Conservation (phyloP, 495 filamentous ascomycete species). For the Oidiodendron maius region DNA sequence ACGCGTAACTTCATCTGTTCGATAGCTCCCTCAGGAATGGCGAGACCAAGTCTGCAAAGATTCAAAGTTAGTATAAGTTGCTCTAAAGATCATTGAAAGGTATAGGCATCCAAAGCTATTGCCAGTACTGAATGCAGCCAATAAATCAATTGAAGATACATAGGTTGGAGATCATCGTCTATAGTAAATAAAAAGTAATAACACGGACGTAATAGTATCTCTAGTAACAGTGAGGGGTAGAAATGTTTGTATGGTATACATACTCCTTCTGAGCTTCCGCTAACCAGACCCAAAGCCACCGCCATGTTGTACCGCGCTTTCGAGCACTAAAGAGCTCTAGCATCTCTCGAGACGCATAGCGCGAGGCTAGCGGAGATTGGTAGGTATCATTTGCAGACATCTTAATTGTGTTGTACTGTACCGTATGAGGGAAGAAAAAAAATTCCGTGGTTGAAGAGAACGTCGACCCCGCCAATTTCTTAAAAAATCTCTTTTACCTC, state of each 20-base stretch:
- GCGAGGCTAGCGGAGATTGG: slow-evolving; percentile 66
- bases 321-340: slow-evolving; percentile 62
- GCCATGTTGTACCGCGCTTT: slow-evolving; percentile 68
- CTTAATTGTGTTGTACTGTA: no score
- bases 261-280: slow-evolving; percentile 72
- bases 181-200: not conserved
- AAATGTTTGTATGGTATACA: slow-evolving; percentile 2
- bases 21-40: slow-evolving; percentile 66
- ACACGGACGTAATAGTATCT: not conserved
- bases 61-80: slow-evolving; percentile 5
- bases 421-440: no score
- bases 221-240: slow-evolving; percentile 1
- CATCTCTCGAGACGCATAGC: slow-evolving; percentile 54
- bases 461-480: no score
- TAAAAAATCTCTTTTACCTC: no score
- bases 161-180: slow-evolving; percentile 2
- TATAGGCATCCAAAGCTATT: slow-evolving; percentile 1
- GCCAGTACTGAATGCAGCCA: not conserved
- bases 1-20: slow-evolving; percentile 68
- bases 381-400: slow-evolving; percentile 66
- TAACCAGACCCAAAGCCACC: slow-evolving; percentile 75
- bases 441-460: no score
- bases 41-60: slow-evolving; percentile 37
- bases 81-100: slow-evolving; percentile 1
- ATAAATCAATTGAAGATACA: not conserved